Conservation (phyloP, 1,284 basidiomycete genomes). For the Volvariella surrecta region DNA sequence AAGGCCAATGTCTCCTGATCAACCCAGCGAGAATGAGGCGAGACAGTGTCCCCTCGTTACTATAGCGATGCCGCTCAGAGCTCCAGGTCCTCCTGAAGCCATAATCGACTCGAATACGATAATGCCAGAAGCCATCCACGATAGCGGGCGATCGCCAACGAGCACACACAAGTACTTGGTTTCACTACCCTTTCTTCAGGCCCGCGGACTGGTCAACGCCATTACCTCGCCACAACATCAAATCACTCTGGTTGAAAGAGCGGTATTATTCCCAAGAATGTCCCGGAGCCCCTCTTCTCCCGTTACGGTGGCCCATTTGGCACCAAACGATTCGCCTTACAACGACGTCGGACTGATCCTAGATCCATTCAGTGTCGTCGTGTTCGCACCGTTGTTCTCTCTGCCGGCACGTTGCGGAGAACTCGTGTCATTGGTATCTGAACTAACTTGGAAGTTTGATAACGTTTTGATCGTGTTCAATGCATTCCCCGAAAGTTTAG, state of each 20-base stretch:
- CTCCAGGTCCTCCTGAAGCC: conserved; percentile 26
- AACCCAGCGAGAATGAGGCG: no score
- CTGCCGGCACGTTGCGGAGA: conserved; percentile 41
- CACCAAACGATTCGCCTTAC: no score
- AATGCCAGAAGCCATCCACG: conserved; percentile 26
- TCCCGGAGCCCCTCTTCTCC: no score
- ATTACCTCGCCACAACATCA: conserved; percentile 35
- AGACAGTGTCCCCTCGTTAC: no score
- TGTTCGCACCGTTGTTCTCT: conserved; percentile 47
- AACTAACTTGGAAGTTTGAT: conserved; percentile 51
- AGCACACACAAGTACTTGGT: conserved; percentile 53
- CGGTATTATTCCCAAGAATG: background rate
- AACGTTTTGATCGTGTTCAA: conserved; percentile 54
- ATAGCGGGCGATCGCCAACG: conserved; percentile 1
- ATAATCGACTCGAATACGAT: conserved; percentile 43
- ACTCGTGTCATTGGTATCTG: conserved; percentile 28
- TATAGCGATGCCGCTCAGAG: conserved; percentile 6
- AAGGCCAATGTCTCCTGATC: no score
- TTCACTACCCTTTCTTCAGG: conserved; percentile 60
- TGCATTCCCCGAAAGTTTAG: conserved; percentile 38
- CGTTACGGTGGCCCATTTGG: no score
- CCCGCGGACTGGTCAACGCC: conserved; percentile 43
- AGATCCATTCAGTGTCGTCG: conserved; percentile 46
- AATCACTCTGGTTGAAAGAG: conserved; percentile 46
- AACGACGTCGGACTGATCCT: conserved; percentile 46